phyloP scores from a whole-genome alignment of 805 yeast genomes.

The Starmerella apis region DNA sequence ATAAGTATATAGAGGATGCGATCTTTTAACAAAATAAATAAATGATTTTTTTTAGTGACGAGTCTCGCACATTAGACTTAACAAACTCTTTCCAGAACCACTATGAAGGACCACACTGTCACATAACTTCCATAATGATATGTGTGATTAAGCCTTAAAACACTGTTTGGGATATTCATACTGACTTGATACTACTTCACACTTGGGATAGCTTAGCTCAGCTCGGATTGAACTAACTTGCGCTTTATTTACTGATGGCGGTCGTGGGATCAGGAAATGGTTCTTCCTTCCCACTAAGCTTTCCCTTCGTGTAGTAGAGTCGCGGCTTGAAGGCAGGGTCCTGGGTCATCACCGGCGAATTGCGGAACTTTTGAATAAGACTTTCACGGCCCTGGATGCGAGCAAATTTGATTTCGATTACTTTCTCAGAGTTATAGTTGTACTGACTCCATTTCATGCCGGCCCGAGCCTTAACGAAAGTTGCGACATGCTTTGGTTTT shows the following conservation, averaged over 20 bases:
- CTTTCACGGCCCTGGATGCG: conserved; percentile 41
- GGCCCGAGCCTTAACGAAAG: conserved; percentile 38
- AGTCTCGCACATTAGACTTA: not conserved
- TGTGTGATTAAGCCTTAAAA: too few relatives aligned
- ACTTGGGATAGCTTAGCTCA: too few relatives aligned
- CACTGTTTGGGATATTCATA: too few relatives aligned
- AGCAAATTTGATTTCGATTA: conserved; percentile 44
- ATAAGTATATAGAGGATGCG: not conserved
- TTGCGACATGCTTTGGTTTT: conserved; percentile 37
- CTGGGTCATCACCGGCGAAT: conserved; percentile 42
- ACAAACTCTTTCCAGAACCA: too few relatives aligned
- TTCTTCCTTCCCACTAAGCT: conserved; percentile 36
- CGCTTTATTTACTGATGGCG: not conserved
- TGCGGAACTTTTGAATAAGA: conserved; percentile 40
- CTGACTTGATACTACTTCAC: too few relatives aligned
- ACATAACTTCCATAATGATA: too few relatives aligned
- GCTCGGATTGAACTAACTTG: not conserved
- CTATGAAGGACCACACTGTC: too few relatives aligned
- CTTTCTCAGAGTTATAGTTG: conserved; percentile 39
- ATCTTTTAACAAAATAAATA: not conserved
- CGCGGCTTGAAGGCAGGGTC: conserved; percentile 41
- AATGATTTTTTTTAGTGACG: not conserved
- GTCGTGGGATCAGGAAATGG: conserved; percentile 27
- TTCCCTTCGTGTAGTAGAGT: conserved; percentile 40
- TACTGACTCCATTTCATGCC: conserved; percentile 40